A percentile compares a stretch with the other conserved stretches of the same genome.
Conservation (phyloP, 257 asterid genomes). For the Ophiorrhiza pumila region DNA sequence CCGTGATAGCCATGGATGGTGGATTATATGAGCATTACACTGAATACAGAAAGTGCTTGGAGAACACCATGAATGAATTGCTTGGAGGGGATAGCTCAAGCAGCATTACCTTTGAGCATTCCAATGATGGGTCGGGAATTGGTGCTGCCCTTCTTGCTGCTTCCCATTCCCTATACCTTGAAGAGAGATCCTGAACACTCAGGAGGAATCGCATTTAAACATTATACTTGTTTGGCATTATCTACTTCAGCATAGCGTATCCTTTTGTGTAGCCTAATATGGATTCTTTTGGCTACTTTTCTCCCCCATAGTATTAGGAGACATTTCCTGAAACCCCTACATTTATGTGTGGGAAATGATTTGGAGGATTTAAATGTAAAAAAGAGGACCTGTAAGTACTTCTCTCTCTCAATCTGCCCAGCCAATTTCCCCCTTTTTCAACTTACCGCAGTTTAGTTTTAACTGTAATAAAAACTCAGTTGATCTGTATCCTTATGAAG, state of each 20-base stretch:
- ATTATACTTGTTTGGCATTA: background rate
- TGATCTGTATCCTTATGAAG: background rate
- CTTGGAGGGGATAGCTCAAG: constrained; percentile 46
- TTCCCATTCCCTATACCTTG: constrained; percentile 50
- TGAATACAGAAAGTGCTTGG: constrained; percentile 53
- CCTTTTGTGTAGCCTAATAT: background rate
- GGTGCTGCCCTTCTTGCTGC: constrained; percentile 95
- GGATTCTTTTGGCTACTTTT: background rate
- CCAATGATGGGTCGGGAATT: constrained; percentile 82
- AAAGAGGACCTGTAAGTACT: constrained; percentile 5
- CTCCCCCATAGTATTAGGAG: constrained; percentile 2
- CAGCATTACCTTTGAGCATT: constrained; percentile 49
- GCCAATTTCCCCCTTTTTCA: background rate
- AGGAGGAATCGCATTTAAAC: background rate
- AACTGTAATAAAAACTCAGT: constrained; percentile 8
- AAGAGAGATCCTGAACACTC: constrained; percentile 22
- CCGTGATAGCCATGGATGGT: constrained; percentile 81
- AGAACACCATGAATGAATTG: constrained; percentile 51
- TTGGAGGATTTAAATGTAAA: background rate
- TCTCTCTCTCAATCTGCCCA: constrained; percentile 3
- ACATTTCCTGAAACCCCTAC: background rate
- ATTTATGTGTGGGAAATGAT: background rate
- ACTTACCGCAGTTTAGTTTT: background rate
- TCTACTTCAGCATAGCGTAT: background rate
- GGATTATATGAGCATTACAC: constrained; percentile 75